Conservation (phyloP, 2,329 filamentous ascomycete species). For the Diaporthe sp. region DNA sequence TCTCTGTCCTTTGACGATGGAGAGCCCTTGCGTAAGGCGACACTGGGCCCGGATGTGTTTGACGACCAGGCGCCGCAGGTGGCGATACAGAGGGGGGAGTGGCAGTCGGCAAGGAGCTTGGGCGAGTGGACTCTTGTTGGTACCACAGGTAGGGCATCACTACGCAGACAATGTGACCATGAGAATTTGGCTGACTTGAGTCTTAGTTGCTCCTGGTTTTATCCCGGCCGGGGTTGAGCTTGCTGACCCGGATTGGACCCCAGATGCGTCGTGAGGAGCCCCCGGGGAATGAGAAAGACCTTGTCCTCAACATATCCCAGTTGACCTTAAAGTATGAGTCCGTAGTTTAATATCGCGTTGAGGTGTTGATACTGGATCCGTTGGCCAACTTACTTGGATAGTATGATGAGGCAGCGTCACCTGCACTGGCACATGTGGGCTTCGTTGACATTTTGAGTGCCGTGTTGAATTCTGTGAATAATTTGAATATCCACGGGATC, state of each 20-base stretch:
- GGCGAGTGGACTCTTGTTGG: conserved; percentile 64
- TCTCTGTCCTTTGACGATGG: conserved; percentile 60
- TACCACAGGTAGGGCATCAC: conserved; percentile 39
- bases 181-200: not conserved
- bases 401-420: not conserved
- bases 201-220: conserved; percentile 31
- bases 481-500: no score
- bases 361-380: no score
- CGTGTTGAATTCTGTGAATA: no score
- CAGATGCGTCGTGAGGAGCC: not conserved
- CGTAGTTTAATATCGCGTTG: no score
- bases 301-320: no score
- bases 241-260: conserved; percentile 19
- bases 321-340: not conserved
- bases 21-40: conserved; percentile 48
- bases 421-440: no score
- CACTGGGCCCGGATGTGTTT: conserved; percentile 60
- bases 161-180: not conserved
- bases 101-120: conserved; percentile 60
- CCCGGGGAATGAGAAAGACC: not conserved
- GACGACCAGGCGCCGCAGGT: conserved; percentile 57
- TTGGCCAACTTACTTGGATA: not conserved
- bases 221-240: conserved; percentile 28
- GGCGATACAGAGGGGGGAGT: conserved; percentile 54
- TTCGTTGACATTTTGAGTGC: no score